A percentile compares a stretch with the other conserved stretches of the same genome.
These are phyloP conservation scores for Cunninghamia lanceolata DNA, from an alignment of 75 land plant species.

Conservation along the genomic window DNA sequence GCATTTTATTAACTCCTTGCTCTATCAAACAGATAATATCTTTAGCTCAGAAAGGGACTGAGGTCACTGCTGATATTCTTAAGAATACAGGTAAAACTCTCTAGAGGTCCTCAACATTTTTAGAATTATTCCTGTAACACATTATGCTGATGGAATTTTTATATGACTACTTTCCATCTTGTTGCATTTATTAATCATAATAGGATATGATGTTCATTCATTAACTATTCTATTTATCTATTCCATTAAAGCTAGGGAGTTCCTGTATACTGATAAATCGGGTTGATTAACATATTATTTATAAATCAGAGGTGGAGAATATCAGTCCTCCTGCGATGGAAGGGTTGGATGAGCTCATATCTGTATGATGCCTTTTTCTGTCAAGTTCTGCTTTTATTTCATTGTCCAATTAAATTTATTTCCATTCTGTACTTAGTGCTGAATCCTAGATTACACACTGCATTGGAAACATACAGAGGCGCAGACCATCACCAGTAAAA, in stretches of 20 bases:
- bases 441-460: background rate
- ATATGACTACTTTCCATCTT: background rate
- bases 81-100: constrained; percentile 33
- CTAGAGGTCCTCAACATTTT: background rate
- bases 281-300: background rate
- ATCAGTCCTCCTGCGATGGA: constrained; percentile 81
- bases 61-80: constrained; percentile 49
- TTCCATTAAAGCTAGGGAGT: background rate
- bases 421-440: background rate
- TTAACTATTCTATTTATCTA: background rate
- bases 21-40: constrained; percentile 64
- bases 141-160: background rate
- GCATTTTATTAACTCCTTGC: background rate
- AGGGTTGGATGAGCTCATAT: constrained; percentile 68
- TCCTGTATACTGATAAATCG: background rate
- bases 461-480: constrained; percentile 4
- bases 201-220: background rate
- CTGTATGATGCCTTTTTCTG: constrained; percentile 56
- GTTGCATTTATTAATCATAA: background rate
- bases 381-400: background rate
- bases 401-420: background rate
- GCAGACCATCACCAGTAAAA: background rate
- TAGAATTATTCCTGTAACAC: background rate
- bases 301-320: constrained; percentile 50
- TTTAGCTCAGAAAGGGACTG: constrained; percentile 74